Conservation (phyloP, 257 asterid genomes). For the Galeopsis tetrahit region DNA sequence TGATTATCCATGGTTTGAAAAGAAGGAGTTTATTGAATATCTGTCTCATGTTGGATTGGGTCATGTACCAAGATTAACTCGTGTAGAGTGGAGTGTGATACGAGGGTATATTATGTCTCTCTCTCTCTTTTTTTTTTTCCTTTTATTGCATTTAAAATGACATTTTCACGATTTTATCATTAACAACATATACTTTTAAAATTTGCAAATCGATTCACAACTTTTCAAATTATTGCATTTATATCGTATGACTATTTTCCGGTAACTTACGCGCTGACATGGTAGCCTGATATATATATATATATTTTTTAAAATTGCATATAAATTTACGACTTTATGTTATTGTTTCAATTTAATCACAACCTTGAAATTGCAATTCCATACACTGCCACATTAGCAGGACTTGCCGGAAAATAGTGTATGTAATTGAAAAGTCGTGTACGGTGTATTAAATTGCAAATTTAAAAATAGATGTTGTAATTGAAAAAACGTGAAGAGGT, state of each 20-base stretch:
- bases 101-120: slow-evolving; percentile 60
- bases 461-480: too few species aligned
- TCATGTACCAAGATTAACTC: slow-evolving; percentile 87
- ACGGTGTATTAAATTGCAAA: not conserved
- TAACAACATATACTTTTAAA: not conserved
- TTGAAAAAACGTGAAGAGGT: too few species aligned
- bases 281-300: not conserved
- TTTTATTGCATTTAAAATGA: not conserved
- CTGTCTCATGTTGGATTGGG: slow-evolving; percentile 85
- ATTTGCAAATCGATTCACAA: not conserved
- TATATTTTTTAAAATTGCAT: not conserved
- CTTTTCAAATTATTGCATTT: too few species aligned
- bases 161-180: not conserved
- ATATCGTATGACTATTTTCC: not conserved
- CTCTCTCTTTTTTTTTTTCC: slow-evolving; percentile 3
- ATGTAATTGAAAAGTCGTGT: too few species aligned
- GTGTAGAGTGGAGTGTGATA: slow-evolving; percentile 94
- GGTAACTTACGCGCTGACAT: not conserved
- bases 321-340: not conserved
- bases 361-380: too few species aligned
- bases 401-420: too few species aligned
- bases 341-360: not conserved
- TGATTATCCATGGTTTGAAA: slow-evolving; percentile 94
- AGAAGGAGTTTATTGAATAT: slow-evolving; percentile 88
- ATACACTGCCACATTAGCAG: not conserved